Base-by-base conservation (phyloP, 768 basidiomycete species). In the Brasilioporus rufonigricans region DNA sequence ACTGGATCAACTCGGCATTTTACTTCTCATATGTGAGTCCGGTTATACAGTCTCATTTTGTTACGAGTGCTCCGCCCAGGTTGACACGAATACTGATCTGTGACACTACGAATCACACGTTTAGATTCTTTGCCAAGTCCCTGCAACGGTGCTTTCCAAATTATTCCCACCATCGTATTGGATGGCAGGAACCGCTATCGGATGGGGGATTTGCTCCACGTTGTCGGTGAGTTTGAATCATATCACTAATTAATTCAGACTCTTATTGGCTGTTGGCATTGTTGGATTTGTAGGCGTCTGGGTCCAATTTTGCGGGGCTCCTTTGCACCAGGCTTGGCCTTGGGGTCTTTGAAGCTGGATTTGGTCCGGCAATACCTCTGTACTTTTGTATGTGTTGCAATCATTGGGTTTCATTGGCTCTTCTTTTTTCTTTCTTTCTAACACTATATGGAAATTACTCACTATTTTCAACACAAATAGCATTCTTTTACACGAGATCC, bases 281-380 rank as follows among this genome's bases (percentile, higher is more conserved):
- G n/a, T n/a, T 12, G 26, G 9, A 27, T 18, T 32, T 19, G 18
- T 60, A 89, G 88, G 69, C 89, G 4, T 76, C 84, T 1, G 75
- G 79, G 0, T 87, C 81, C 66, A 78, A 81, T 64, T 82, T 87
- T 45, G 74, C 73, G 13, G 83, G 84, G 21, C 68, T 90, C 36
- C 65, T 90, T 24, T 73, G 77, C 9, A 74, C 79, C 12, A 77
- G 89, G 45, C 57, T 91, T 27, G 77, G 79, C 38, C 73, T 91
- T n/a, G 89, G 89, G 11, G 65, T 88, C 33, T 91, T 91, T 62
- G 89, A 91, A 69, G 83, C 89, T 5, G 84, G 83, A 21, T 91
- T 91, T 61, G 88, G 83, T 1, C 89, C 89, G 12, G 86, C 80
- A 0, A 86, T 91, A 27, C 87, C 89, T 0, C 74, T 91, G 3